Base-by-base conservation (phyloP, 371 early-diverging fungal species). In the Mycotypha africana region DNA sequence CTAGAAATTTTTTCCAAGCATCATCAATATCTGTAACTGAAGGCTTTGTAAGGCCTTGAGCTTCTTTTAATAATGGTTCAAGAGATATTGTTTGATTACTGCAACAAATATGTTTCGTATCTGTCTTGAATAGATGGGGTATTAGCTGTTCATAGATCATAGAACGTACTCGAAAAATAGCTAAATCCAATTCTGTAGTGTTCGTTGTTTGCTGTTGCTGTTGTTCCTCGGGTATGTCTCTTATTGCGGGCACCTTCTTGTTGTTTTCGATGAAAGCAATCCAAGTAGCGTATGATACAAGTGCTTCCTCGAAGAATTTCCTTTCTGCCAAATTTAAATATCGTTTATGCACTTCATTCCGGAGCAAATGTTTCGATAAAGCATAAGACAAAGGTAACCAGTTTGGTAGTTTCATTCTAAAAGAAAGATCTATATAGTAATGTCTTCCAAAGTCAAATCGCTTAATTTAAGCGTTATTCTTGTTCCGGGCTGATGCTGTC, bases 71-170 rank as follows among this genome's bases (percentile, higher is more conserved):
- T 10, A 58, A 15, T 0, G 36, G 19, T 3, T 47, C 45, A 2
- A 58, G 35, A 9, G 32, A 31, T 5, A 58, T n/a, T 4, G 10
- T n/a, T 20, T 54, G 60, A 48, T n/a, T n/a, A n/a, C n/a, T n/a
- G n/a, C n/a, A n/a, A n/a, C n/a, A n/a, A n/a, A n/a, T n/a, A n/a
- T n/a, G n/a, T n/a, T n/a, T n/a, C n/a, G n/a, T n/a, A n/a, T n/a
- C n/a, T n/a, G n/a, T n/a, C n/a, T n/a, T n/a, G 44, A 65, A 77
- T 49, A 86, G 21, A 47, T 64, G 58, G n/a, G 84, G 68, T 30
- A 82, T 63, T 43, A 80, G 57, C 47, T 87, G 85, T 55, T 89
- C 89, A 56, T 81, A 84, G 6, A 89, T 74, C 72, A 85, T 81
- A 16, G 83, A 60, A 37, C 89, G 76, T 23, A 80, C 79, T 41